Conservation (phyloP, 2,329 filamentous ascomycete species). For the Ophiostoma ips region DNA sequence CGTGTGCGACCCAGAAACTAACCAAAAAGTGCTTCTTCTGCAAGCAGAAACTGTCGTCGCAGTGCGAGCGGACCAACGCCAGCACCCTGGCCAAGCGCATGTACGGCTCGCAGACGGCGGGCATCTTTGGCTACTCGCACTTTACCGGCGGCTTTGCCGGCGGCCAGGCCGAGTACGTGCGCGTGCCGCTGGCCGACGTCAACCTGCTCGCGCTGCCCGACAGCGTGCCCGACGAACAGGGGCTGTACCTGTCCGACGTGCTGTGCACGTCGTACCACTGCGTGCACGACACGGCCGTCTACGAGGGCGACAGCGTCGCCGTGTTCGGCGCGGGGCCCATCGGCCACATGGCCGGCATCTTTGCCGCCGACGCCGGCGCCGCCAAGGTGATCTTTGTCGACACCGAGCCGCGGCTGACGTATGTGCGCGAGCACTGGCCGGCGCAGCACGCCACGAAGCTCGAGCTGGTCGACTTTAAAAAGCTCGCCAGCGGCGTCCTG, state of each 20-base stretch:
- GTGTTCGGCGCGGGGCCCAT: slow-evolving; percentile 81
- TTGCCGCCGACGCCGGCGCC: slow-evolving; percentile 61
- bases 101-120: slow-evolving; percentile 66
- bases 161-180: slow-evolving; percentile 75
- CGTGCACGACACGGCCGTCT: slow-evolving; percentile 73
- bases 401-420: slow-evolving; percentile 54
- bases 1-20: background rate
- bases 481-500: slow-evolving; percentile 42
- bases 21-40: slow-evolving; percentile 55
- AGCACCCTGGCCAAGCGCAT: slow-evolving; percentile 60
- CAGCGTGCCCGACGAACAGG: slow-evolving; percentile 70
- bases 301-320: slow-evolving; percentile 61
- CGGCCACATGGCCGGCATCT: slow-evolving; percentile 70
- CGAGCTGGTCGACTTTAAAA: slow-evolving; percentile 54
- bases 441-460: slow-evolving; percentile 36
- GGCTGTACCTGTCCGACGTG: slow-evolving; percentile 68
- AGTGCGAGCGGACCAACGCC: slow-evolving; percentile 67
- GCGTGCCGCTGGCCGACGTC: slow-evolving; percentile 66
- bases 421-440: slow-evolving; percentile 47
- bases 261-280: slow-evolving; percentile 66
- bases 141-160: slow-evolving; percentile 81
- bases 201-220: slow-evolving; percentile 71
- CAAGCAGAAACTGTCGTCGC: slow-evolving; percentile 61
- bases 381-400: slow-evolving; percentile 68
- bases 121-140: slow-evolving; percentile 60